Evolutionary conservation across 345 rosid genomes (phyloP).

Genomic region (Citrus sp.): DNA sequence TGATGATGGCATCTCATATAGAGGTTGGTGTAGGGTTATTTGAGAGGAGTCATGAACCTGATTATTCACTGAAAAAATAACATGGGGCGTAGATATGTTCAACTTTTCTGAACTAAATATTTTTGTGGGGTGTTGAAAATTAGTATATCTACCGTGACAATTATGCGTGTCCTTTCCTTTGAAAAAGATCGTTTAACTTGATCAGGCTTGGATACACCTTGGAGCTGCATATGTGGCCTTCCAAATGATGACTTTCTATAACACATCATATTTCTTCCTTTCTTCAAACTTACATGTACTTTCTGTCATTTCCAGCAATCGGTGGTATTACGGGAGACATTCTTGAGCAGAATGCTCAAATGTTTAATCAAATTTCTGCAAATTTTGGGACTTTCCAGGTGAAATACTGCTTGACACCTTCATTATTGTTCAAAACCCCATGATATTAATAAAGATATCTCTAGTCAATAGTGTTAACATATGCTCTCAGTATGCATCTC

Average conservation of each 20-base stretch:
- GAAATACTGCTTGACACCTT: constrained; percentile 11
- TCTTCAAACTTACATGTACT: background rate
- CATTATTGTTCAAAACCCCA: background rate
- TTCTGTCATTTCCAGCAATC: constrained; percentile 47
- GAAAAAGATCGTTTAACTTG: background rate
- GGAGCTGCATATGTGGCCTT: background rate
- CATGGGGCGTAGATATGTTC: background rate
- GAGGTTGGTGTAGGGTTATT: constrained; percentile 41
- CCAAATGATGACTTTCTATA: background rate
- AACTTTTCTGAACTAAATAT: background rate
- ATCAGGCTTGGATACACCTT: background rate
- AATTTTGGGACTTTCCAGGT: constrained; percentile 77
- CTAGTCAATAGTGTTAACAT: background rate
- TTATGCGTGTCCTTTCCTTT: background rate
- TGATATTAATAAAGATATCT: background rate
- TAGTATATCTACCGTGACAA: background rate
- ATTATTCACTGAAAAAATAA: background rate
- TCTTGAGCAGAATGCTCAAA: constrained; percentile 71
- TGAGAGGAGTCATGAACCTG: background rate
- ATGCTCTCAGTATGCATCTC: background rate
- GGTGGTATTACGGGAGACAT: constrained; percentile 73
- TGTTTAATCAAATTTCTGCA: constrained; percentile 64
- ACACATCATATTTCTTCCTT: background rate
- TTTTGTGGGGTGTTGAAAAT: background rate
- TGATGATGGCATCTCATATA: constrained; percentile 70